A percentile compares a stretch with the other conserved stretches of the same genome.
Conservation (phyloP, 768 basidiomycete genomes). For the Tylopilus vinaceipallidus region DNA sequence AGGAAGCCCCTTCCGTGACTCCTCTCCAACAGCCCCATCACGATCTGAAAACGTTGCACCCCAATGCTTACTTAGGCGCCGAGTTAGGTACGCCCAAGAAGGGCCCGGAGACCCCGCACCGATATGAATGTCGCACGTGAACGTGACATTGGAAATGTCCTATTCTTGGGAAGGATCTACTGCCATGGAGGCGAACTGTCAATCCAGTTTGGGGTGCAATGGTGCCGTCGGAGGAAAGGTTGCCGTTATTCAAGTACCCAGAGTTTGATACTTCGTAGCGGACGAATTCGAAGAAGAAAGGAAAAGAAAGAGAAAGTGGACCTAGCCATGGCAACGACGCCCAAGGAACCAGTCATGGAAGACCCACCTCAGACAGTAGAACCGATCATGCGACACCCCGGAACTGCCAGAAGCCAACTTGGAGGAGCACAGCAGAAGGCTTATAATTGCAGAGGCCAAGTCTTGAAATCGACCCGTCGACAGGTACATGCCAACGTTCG, state of each 20-base stretch:
- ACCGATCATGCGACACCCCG: not conserved
- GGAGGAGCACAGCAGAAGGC: not conserved
- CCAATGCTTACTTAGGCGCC: not conserved
- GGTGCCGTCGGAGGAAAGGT: not conserved
- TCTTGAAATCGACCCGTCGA: not conserved
- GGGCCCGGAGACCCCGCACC: not conserved
- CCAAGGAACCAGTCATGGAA: too few species aligned
- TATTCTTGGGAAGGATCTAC: slow-evolving; percentile 18
- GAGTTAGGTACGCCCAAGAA: slow-evolving; percentile 1
- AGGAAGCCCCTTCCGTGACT: not conserved
- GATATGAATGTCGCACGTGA: slow-evolving; percentile 16
- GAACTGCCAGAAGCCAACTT: not conserved
- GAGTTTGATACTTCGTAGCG: not conserved
- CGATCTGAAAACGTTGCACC: slow-evolving; percentile 2
- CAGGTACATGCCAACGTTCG: not conserved
- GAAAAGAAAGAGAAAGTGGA: not conserved
- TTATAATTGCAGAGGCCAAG: too few species aligned
- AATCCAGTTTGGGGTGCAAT: not conserved
- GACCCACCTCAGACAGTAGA: too few species aligned
- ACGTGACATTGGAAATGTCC: slow-evolving; percentile 16
- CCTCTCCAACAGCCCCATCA: not conserved
- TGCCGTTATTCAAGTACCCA: not conserved
- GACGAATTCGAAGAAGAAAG: slow-evolving; percentile 4
- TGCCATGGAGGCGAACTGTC: slow-evolving; percentile 12
- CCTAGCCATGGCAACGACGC: not conserved